phyloP scores from a whole-genome alignment of 306 rosid species.

The Cicer judaicum region DNA sequence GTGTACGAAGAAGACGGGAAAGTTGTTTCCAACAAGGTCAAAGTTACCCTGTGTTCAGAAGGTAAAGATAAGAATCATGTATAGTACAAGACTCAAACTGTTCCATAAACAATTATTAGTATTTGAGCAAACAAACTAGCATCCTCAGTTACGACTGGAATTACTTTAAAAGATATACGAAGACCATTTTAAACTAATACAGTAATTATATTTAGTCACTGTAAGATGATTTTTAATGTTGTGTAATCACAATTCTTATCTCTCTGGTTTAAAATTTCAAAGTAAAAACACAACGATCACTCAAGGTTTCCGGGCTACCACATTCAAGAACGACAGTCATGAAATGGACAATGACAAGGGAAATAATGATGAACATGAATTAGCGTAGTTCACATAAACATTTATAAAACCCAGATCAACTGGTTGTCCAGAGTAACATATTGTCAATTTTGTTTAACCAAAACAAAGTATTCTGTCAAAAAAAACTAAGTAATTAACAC shows the following conservation, averaged over 20 bases:
- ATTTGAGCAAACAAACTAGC: constrained; percentile 14
- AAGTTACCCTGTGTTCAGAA: constrained; percentile 80
- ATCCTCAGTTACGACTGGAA: neutral
- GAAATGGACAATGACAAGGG: constrained; percentile 82
- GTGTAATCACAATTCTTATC: constrained; percentile 46
- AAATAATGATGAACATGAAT: constrained; percentile 43
- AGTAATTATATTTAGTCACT: neutral
- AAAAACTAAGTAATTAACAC: neutral
- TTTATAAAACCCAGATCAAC: neutral
- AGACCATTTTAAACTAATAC: constrained; percentile 13
- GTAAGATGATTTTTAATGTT: constrained; percentile 3
- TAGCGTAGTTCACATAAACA: neutral
- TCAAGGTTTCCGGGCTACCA: constrained; percentile 86
- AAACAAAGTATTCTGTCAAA: neutral
- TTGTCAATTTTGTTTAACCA: neutral
- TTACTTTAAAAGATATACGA: too few species aligned
- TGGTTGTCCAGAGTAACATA: neutral
- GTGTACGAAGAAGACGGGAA: constrained; percentile 82
- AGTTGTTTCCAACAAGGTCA: constrained; percentile 91
- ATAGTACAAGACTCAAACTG: constrained; percentile 32
- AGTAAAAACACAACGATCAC: constrained; percentile 77
- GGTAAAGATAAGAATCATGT: constrained; percentile 60
- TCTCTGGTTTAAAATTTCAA: constrained; percentile 76
- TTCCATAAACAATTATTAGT: constrained; percentile 13
- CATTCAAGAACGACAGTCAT: constrained; percentile 83